phyloP scores from a whole-genome alignment of 768 basidiomycete species.

The Lentinula sp. region DNA sequence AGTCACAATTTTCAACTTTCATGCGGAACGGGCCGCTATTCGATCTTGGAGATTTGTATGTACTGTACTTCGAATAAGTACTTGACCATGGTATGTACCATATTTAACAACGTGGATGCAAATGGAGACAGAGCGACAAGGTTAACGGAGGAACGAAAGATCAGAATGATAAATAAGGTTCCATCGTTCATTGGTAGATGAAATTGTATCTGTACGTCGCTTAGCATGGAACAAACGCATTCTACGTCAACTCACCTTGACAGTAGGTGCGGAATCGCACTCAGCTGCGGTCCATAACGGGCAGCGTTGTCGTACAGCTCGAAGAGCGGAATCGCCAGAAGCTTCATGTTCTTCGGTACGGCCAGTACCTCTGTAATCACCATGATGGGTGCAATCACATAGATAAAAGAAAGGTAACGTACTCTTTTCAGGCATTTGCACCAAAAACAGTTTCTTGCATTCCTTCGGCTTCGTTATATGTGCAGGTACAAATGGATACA shows the following conservation, averaged over 20 bases:
- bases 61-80: background rate
- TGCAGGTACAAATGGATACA: constrained; percentile 94
- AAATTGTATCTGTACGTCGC: constrained; percentile 58
- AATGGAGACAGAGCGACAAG: background rate
- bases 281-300: constrained; percentile 87
- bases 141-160: background rate
- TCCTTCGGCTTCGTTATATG: constrained; percentile 98
- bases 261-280: constrained; percentile 88
- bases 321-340: constrained; percentile 92
- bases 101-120: background rate
- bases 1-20: background rate
- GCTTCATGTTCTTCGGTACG: constrained; percentile 98
- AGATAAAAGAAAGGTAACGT: constrained; percentile 22
- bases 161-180: background rate
- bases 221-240: constrained; percentile 11
- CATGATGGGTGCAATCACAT: background rate
- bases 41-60: no score
- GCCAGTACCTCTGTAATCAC: constrained; percentile 78
- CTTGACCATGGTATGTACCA: background rate
- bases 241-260: constrained; percentile 47
- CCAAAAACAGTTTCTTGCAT: constrained; percentile 92
- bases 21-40: background rate
- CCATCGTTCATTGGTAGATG: constrained; percentile 56
- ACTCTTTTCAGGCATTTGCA: constrained; percentile 95
- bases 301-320: constrained; percentile 98